Evolutionary conservation across 2,329 filamentous ascomycete genomes (phyloP).

Genomic region (Fusarium sp.): DNA sequence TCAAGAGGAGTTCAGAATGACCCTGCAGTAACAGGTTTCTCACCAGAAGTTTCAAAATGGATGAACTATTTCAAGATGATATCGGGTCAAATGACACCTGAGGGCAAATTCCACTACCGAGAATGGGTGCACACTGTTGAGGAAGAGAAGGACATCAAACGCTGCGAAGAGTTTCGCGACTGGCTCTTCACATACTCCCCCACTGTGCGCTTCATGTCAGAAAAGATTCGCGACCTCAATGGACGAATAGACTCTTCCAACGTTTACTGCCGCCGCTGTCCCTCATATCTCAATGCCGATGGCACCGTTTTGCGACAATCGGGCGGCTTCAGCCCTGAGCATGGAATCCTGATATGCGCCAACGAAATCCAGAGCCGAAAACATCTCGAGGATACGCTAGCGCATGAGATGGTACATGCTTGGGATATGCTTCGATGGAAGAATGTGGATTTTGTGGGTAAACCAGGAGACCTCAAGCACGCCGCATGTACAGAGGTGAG

Average conservation of each 20-base stretch:
- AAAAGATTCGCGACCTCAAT: slow-evolving; percentile 83
- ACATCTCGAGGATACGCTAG: slow-evolving; percentile 91
- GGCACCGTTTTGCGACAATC: slow-evolving; percentile 72
- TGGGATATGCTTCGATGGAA: slow-evolving; percentile 95
- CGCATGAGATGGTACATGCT: slow-evolving; percentile 98
- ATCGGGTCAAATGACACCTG: slow-evolving; percentile 74
- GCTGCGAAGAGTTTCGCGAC: slow-evolving; percentile 84
- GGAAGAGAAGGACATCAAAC: slow-evolving; percentile 81
- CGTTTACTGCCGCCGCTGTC: slow-evolving; percentile 85
- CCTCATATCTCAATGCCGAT: slow-evolving; percentile 64
- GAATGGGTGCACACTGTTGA: slow-evolving; percentile 78
- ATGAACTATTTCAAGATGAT: slow-evolving; percentile 88
- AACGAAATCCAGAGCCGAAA: slow-evolving; percentile 85
- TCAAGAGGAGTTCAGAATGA: slow-evolving; percentile 64
- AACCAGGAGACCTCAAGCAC: slow-evolving; percentile 78
- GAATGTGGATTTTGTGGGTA: slow-evolving; percentile 76
- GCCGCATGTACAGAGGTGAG: slow-evolving; percentile 91
- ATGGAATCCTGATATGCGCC: slow-evolving; percentile 91
- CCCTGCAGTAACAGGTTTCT: slow-evolving; percentile 71
- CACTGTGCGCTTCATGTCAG: slow-evolving; percentile 84
- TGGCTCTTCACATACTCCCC: slow-evolving; percentile 89
- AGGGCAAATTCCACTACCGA: slow-evolving; percentile 81
- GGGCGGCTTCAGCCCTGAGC: slow-evolving; percentile 86
- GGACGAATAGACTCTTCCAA: slow-evolving; percentile 79
- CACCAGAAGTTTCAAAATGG: slow-evolving; percentile 73